Evolutionary conservation across 257 asterid genomes (phyloP).

Genomic region (Eucommia ulmoides): DNA sequence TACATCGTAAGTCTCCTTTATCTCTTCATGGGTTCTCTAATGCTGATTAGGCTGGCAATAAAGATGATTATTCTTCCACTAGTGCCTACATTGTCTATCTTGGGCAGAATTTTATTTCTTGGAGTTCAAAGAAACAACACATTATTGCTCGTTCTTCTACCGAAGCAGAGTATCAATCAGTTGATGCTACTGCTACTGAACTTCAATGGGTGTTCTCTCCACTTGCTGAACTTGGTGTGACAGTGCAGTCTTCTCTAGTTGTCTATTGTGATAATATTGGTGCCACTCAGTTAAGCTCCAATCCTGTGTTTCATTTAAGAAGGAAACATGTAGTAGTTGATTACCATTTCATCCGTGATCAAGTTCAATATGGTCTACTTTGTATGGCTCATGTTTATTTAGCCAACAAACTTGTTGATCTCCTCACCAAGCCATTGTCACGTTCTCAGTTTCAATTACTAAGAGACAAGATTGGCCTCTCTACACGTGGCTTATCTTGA

Average conservation of each 20-base stretch:
- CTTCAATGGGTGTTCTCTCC: no score
- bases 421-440: not conserved
- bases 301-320: not conserved
- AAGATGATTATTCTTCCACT: no score
- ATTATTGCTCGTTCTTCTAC: no score
- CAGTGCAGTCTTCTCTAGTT: no score
- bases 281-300: not conserved
- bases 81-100: no score
- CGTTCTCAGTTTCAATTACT: not conserved
- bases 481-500: not conserved
- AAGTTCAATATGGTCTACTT: not conserved
- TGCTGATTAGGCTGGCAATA: not conserved
- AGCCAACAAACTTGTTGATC: not conserved
- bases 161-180: no score
- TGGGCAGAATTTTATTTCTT: no score
- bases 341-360: not conserved
- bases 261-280: constrained; percentile 2
- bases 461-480: not conserved
- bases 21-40: not conserved
- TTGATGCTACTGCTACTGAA: no score
- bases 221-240: no score
- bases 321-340: not conserved
- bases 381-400: not conserved
- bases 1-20: not conserved
- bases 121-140: no score